Evolutionary conservation across 768 basidiomycete species (phyloP).

Genomic region (Coprinopsis marcescibilis): DNA sequence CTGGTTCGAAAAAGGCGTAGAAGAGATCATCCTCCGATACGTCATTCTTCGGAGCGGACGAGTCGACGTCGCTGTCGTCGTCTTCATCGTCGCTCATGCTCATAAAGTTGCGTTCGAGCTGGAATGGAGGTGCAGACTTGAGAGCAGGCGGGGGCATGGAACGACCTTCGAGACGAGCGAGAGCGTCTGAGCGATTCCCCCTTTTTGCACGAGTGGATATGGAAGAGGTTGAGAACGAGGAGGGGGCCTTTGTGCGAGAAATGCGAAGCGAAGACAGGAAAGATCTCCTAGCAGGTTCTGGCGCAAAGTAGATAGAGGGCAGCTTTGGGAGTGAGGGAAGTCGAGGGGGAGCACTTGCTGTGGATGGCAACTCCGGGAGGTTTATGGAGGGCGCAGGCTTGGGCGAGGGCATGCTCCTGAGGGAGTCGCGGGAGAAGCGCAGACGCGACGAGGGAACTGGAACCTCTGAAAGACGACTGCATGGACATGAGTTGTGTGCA

Average conservation of each 20-base stretch:
- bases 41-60: too few relatives aligned
- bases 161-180: constrained; percentile 61
- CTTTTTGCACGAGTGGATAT: constrained; percentile 41
- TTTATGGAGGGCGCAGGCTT: constrained; percentile 53
- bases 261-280: constrained; percentile 14
- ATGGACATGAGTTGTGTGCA: constrained; percentile 7
- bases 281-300: constrained; percentile 12
- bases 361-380: constrained; percentile 39
- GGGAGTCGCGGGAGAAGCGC: constrained; percentile 31
- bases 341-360: constrained; percentile 16
- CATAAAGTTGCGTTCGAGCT: constrained; percentile 49
- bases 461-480: constrained; percentile 20
- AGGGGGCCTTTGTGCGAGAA: constrained; percentile 18
- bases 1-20: constrained; percentile 25
- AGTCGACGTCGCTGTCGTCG: constrained; percentile 36
- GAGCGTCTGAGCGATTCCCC: constrained; percentile 51
- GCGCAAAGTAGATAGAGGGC: constrained; percentile 20
- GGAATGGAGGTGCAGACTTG: constrained; percentile 13
- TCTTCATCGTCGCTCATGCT: constrained; percentile 63
- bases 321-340: constrained; percentile 26
- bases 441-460: constrained; percentile 16
- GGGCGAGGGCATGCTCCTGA: constrained; percentile 50
- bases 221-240: constrained; percentile 23
- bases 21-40: constrained; percentile 15
- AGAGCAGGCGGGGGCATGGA: constrained; percentile 14